Conservation (phyloP, 2,329 filamentous ascomycete species). For the Penicillium corylophilum region DNA sequence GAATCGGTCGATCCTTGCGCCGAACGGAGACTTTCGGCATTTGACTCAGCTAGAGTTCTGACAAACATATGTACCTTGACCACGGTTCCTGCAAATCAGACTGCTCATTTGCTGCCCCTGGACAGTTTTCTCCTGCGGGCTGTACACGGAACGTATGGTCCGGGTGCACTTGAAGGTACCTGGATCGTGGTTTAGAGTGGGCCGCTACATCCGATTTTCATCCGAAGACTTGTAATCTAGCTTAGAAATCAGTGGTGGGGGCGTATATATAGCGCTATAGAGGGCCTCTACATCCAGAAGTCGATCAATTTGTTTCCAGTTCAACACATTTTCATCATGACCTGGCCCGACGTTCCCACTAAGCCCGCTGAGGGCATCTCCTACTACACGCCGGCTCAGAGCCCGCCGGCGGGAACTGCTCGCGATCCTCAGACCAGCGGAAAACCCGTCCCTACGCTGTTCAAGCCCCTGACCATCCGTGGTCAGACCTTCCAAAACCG, state of each 20-base stretch:
- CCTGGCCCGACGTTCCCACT: constrained; percentile 35
- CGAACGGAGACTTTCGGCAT: no score
- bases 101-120: neutral
- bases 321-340: constrained; percentile 15
- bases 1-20: no score
- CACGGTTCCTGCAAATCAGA: no score
- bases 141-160: neutral
- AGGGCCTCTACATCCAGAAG: neutral
- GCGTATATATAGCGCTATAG: neutral
- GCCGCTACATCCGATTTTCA: neutral
- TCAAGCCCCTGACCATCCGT: constrained; percentile 58
- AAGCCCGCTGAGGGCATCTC: constrained; percentile 42
- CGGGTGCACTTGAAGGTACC: no score
- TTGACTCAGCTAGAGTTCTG: no score
- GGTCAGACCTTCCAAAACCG: constrained; percentile 64
- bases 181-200: neutral
- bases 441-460: constrained; percentile 53
- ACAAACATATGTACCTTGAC: no score
- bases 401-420: constrained; percentile 39
- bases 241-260: constrained; percentile 13
- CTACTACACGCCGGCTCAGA: constrained; percentile 41
- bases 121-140: neutral
- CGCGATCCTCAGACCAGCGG: constrained; percentile 44
- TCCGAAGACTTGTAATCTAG: neutral
- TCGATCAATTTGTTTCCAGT: neutral